Percentiles rank a stretch among this genome's conserved stretches.
phyloP scores from a whole-genome alignment of 257 asterid species.

The Plantago elongata region DNA sequence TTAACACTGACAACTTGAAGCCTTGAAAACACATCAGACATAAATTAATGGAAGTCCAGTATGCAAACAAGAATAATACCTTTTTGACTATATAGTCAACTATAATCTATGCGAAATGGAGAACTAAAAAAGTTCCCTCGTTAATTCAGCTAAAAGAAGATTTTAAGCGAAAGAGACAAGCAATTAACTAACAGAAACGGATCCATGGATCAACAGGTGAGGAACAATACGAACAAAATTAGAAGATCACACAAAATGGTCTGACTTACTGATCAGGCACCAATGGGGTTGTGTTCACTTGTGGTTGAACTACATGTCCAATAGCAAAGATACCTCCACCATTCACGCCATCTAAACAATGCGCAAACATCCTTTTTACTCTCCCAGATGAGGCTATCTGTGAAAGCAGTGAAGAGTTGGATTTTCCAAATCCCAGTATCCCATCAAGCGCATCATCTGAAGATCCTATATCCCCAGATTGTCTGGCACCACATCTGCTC shows the following conservation, averaged over 20 bases:
- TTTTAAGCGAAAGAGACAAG: constrained; percentile 13
- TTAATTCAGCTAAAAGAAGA: background rate
- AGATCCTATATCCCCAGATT: constrained; percentile 71
- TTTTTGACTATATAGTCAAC: background rate
- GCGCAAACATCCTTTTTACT: constrained; percentile 96
- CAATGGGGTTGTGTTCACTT: constrained; percentile 86
- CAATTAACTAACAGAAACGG: constrained; percentile 16
- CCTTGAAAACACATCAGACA: background rate
- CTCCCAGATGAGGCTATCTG: constrained; percentile 91
- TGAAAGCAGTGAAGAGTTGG: constrained; percentile 91
- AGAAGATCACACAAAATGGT: constrained; percentile 20
- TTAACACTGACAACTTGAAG: constrained; percentile 2
- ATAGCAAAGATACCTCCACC: constrained; percentile 99
- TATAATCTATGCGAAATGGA: too few relatives aligned
- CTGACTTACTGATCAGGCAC: constrained; percentile 73
- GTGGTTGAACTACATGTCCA: constrained; percentile 97
- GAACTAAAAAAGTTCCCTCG: too few relatives aligned
- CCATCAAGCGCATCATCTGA: constrained; percentile 97
- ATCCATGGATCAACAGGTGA: constrained; percentile 10
- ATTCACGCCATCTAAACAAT: constrained; percentile 92
- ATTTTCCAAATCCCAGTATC: constrained; percentile 92
- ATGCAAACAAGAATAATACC: constrained; percentile 6
- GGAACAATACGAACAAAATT: constrained; percentile 13
- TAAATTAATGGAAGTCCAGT: background rate
- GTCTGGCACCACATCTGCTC: constrained; percentile 89